phyloP scores from a whole-genome alignment of 805 yeast species.

The Metschnikowia proteae region DNA sequence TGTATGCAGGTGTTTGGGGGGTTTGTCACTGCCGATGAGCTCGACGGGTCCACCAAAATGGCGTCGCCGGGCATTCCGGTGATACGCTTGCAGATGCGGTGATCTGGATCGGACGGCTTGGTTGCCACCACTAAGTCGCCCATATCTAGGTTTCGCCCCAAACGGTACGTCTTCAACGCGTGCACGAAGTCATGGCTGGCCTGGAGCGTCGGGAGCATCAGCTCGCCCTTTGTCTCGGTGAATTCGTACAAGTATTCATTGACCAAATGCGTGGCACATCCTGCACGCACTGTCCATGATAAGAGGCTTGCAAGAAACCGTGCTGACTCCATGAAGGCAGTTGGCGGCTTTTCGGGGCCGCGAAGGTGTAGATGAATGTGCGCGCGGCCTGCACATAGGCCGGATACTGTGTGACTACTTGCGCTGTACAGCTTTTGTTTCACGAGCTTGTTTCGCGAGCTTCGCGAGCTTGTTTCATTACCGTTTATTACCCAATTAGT shows the following conservation, averaged over 20 bases:
- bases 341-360: not conserved
- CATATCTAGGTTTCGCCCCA: constrained; percentile 61
- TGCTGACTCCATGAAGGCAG: constrained; percentile 17
- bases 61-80: constrained; percentile 96
- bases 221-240: constrained; percentile 84
- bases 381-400: too few relatives aligned
- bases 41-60: constrained; percentile 75
- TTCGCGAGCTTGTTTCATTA: not conserved
- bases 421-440: not conserved
- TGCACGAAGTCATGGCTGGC: constrained; percentile 75
- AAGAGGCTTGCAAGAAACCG: constrained; percentile 31
- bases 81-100: constrained; percentile 86
- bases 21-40: constrained; percentile 42
- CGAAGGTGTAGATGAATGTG: too few relatives aligned
- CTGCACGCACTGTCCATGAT: constrained; percentile 56
- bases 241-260: constrained; percentile 68
- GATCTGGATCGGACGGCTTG: constrained; percentile 85
- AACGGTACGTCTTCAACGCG: constrained; percentile 58
- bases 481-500: constrained; percentile 43
- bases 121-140: constrained; percentile 88
- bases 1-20: constrained; percentile 22
- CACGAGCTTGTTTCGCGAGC: too few relatives aligned
- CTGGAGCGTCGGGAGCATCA: constrained; percentile 89
- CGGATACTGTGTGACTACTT: too few relatives aligned
- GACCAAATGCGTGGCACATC: constrained; percentile 63